Evolutionary conservation across 768 basidiomycete species (phyloP), one percentile per base, ranked within the genome.

Genomic region (Lentinus tigrinus): DNA sequence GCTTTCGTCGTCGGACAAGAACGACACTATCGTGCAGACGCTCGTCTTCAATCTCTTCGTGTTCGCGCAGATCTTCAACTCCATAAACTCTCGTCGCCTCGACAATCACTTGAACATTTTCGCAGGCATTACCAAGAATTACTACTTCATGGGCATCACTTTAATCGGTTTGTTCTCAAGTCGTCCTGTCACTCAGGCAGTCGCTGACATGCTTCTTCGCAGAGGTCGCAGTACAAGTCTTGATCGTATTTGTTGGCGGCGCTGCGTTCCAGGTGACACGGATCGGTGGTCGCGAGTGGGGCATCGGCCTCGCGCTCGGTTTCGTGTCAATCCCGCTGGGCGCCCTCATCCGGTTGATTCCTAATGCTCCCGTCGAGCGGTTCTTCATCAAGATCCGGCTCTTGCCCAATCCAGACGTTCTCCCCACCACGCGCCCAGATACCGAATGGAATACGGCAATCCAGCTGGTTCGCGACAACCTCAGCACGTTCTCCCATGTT

Each of bases 41-140:
- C 77, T 98, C 17, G 93, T 98, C 31, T 99, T 99, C 84, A 99
- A 98, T 67, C 83, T 87, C n/a, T 99, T 98, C 67, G 96, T 98
- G 48, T 98, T 98, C 70, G 91, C 93, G 27, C 97, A 98, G 72
- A 95, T 99, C 64, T 95, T 90, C 81, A 97, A 95, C 74, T 94
- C 93, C 42, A 71, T 98, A 72, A 99, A 98, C 69, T 93, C 90
- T 65, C 81, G 97, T 52, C 80, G 93, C 37, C 77, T 98, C 46
- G 95, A 98, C 67, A 84, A 81, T 58, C 83, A 85, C 49, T 78
- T 95, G 58, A 98, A 99, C 73, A 83, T 98, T 58, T 93, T 98
- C 65, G 86, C 89, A 61, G 93, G 93, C 39, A 81, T 98, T 28
- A 65, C 74, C 39, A 78, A 74, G 47, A 99, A 99, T 70, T 82